These are phyloP conservation scores for Talaromyces sp. DNA, from an alignment of 2,329 filamentous ascomycete genomes.

Conservation along the genomic window DNA sequence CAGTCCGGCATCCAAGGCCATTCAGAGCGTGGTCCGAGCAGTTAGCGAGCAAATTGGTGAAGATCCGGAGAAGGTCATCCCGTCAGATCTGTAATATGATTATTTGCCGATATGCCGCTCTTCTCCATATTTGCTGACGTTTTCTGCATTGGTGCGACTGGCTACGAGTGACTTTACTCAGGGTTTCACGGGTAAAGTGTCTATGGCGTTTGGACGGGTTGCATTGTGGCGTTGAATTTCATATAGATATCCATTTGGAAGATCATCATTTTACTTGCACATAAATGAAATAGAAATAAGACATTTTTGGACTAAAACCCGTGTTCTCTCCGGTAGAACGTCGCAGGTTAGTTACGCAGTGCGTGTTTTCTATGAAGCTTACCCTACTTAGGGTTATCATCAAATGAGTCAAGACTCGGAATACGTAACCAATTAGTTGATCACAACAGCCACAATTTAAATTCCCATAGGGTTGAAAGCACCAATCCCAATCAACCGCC, in stretches of 20 bases:
- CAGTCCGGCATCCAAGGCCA: conserved; percentile 80
- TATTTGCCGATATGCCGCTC: background rate
- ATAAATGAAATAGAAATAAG: background rate
- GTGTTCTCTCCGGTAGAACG: background rate
- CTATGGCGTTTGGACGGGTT: conserved; percentile 9
- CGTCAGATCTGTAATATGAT: conserved; percentile 27
- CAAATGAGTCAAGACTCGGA: background rate
- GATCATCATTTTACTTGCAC: background rate
- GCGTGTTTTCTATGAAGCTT: background rate
- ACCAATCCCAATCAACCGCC: background rate
- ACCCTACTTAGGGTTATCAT: background rate
- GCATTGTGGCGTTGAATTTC: conserved; percentile 6
- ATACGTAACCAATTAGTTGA: background rate
- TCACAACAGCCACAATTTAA: background rate
- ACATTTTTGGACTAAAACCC: background rate
- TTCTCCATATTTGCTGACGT: conserved; percentile 21
- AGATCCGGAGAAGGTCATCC: conserved; percentile 51
- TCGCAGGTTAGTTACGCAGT: background rate
- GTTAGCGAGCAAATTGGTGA: conserved; percentile 66
- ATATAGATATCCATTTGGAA: conserved; percentile 1
- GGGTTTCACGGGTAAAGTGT: background rate
- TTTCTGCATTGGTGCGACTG: conserved; percentile 12
- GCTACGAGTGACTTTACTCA: conserved; percentile 15
- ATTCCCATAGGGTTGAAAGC: background rate
- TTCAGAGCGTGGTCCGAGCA: conserved; percentile 73